Conservation (phyloP, 1,284 basidiomycete genomes). For the Ustilago xerochloae region DNA sequence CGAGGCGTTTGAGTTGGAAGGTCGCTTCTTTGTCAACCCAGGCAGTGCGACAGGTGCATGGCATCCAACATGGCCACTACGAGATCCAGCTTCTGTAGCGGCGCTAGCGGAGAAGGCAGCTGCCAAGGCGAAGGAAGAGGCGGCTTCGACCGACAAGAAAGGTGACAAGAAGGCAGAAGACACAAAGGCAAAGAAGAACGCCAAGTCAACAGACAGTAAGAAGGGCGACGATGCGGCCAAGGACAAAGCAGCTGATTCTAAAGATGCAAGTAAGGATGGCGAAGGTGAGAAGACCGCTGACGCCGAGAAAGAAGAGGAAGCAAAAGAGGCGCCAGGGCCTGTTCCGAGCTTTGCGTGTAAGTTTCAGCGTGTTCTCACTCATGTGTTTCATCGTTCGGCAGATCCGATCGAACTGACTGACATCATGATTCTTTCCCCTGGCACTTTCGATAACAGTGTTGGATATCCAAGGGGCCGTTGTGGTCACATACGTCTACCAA, state of each 20-base stretch:
- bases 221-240: conserved; percentile 25
- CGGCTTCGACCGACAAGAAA: conserved; percentile 17
- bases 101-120: conserved; percentile 22
- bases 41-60: conserved; percentile 95
- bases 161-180: conserved; percentile 28
- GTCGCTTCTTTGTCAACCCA: conserved; percentile 94
- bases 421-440: background rate
- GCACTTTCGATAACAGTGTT: conserved; percentile 49
- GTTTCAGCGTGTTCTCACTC: background rate
- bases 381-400: background rate
- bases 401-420: background rate
- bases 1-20: conserved; percentile 90
- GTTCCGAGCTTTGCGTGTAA: conserved; percentile 59
- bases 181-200: conserved; percentile 22
- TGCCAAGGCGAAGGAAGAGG: conserved; percentile 22
- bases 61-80: conserved; percentile 72
- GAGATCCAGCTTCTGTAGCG: conserved; percentile 35
- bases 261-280: conserved; percentile 16
- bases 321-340: conserved; percentile 49
- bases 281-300: conserved; percentile 8
- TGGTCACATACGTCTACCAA: conserved; percentile 67
- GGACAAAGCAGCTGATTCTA: conserved; percentile 26
- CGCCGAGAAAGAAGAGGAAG: conserved; percentile 26
- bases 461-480: conserved; percentile 65
- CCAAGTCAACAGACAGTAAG: conserved; percentile 18